Evolutionary conservation across 129 eudicot genomes (phyloP).

Genomic region (Lactuca saligna): DNA sequence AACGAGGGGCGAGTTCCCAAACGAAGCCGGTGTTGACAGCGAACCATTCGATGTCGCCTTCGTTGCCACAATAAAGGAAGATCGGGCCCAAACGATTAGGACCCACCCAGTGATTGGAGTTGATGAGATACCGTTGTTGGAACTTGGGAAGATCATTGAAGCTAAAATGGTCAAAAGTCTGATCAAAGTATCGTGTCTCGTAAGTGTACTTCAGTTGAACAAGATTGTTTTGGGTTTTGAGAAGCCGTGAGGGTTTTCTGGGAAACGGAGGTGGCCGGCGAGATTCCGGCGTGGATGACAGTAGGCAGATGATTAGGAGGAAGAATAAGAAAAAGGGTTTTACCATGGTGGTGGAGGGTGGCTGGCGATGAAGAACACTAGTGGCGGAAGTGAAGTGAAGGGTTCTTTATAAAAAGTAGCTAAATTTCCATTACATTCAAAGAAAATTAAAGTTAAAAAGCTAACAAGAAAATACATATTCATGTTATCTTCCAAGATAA

Average conservation of each 20-base stretch:
- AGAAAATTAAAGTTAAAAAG: neutral
- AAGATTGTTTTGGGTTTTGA: slow-evolving; percentile 16
- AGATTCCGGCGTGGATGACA: slow-evolving; percentile 24
- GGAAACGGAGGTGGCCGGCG: slow-evolving; percentile 42
- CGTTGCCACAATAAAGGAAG: slow-evolving; percentile 90
- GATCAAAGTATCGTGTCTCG: slow-evolving; percentile 59
- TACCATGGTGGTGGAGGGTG: slow-evolving; percentile 24
- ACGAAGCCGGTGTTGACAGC: slow-evolving; percentile 82
- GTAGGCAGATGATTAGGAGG: slow-evolving; percentile 12
- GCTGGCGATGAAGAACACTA: neutral
- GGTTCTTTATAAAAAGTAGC: neutral
- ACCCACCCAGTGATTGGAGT: slow-evolving; percentile 68
- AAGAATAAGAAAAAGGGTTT: slow-evolving; percentile 13
- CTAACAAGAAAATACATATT: too few relatives aligned
- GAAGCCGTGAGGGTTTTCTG: slow-evolving; percentile 36
- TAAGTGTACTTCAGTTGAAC: slow-evolving; percentile 40
- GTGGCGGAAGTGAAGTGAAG: slow-evolving; percentile 8
- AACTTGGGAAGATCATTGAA: slow-evolving; percentile 60
- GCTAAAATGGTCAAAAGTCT: slow-evolving; percentile 74
- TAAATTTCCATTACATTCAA: neutral
- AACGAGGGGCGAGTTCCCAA: slow-evolving; percentile 82
- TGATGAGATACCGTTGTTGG: slow-evolving; percentile 75
- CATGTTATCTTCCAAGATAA: too few relatives aligned
- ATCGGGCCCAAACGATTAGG: slow-evolving; percentile 59
- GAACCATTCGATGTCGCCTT: slow-evolving; percentile 93